These are phyloP conservation scores for Verruconis gallopava DNA, from an alignment of 2,329 filamentous ascomycete species.

Conservation along the genomic window DNA sequence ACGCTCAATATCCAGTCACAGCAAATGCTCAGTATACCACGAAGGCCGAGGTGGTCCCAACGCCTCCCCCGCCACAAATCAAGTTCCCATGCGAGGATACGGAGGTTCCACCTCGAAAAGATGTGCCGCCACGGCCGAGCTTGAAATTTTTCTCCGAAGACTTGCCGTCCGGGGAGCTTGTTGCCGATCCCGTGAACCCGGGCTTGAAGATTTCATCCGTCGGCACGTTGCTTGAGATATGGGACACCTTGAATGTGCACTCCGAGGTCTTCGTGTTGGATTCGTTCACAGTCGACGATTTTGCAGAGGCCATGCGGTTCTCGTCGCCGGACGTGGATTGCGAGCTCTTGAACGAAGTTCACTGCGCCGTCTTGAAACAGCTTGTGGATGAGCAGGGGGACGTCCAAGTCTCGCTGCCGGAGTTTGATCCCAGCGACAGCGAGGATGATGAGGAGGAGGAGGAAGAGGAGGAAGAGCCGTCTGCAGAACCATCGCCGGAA, in stretches of 20 bases:
- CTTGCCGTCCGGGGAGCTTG: slow-evolving; percentile 25
- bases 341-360: slow-evolving; percentile 77
- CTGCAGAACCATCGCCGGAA: slow-evolving; percentile 40
- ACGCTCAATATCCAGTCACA: neutral
- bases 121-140: slow-evolving; percentile 54
- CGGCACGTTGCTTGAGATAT: slow-evolving; percentile 76
- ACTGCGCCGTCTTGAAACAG: slow-evolving; percentile 81
- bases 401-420: slow-evolving; percentile 40
- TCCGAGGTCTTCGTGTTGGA: slow-evolving; percentile 88
- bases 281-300: slow-evolving; percentile 97
- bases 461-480: slow-evolving; percentile 47
- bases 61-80: slow-evolving; percentile 63
- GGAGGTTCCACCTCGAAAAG: slow-evolving; percentile 56
- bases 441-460: slow-evolving; percentile 60
- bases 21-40: neutral
- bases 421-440: slow-evolving; percentile 27
- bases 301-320: slow-evolving; percentile 73
- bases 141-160: slow-evolving; percentile 66
- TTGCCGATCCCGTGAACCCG: slow-evolving; percentile 23
- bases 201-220: slow-evolving; percentile 72
- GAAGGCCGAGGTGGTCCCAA: neutral
- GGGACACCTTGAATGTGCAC: slow-evolving; percentile 97
- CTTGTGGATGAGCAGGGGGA: slow-evolving; percentile 71
- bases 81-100: slow-evolving; percentile 96
- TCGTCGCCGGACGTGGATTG: slow-evolving; percentile 62